Percentiles rank a stretch among this genome's conserved stretches.
Conservation (phyloP, 179 eudicot genomes). For the Silene coronaria region DNA sequence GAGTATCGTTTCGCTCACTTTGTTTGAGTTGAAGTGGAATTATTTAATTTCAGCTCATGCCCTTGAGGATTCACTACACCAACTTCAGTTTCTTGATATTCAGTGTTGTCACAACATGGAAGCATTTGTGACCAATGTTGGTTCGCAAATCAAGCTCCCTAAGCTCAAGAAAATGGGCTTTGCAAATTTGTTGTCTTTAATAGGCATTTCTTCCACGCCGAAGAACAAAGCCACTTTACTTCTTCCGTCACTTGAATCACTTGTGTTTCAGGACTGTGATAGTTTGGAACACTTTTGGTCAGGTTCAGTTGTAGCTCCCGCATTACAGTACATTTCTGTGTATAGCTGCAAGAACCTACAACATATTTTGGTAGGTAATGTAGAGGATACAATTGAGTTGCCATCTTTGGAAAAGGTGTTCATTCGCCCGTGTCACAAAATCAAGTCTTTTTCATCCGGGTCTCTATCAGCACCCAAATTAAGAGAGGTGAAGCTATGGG, state of each 20-base stretch:
- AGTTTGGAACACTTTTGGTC: neutral
- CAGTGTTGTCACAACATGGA: neutral
- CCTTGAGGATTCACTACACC: too few relatives aligned
- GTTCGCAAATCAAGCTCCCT: neutral
- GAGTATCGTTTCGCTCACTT: neutral
- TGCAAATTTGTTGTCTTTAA: too few relatives aligned
- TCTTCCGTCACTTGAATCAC: constrained; percentile 2
- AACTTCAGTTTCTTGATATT: neutral
- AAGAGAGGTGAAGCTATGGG: neutral
- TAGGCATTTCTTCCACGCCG: too few relatives aligned
- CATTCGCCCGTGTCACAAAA: neutral
- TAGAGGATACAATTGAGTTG: neutral
- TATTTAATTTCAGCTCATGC: too few relatives aligned
- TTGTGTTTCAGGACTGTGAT: neutral
- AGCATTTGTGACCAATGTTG: neutral
- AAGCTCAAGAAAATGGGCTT: neutral
- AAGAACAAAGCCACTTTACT: too few relatives aligned
- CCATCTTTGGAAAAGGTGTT: neutral
- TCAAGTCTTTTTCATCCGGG: neutral
- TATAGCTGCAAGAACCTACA: neutral
- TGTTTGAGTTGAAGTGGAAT: neutral
- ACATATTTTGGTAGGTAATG: neutral
- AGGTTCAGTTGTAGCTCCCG: neutral
- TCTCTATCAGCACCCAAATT: neutral
- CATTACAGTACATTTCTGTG: neutral